phyloP scores from a whole-genome alignment of 2,329 filamentous ascomycete genomes.

The Aureobasidium uvarum region DNA sequence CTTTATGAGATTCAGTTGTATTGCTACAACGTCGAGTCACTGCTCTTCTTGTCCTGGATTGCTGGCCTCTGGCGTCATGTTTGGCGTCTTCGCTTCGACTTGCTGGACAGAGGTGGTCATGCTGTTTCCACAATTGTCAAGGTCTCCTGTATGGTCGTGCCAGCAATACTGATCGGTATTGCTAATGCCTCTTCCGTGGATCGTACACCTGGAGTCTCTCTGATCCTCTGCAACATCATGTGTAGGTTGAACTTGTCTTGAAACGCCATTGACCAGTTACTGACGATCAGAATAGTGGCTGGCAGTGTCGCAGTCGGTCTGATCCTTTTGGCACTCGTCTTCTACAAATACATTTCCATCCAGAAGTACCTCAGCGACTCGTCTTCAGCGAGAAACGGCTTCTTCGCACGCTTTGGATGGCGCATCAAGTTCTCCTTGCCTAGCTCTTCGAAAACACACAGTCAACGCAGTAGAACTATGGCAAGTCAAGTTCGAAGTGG shows the following conservation, averaged over 20 bases:
- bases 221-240: slow-evolving; percentile 11
- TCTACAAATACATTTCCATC: slow-evolving; percentile 25
- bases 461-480: slow-evolving; percentile 1
- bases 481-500: background rate
- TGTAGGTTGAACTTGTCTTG: background rate
- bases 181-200: slow-evolving; percentile 15
- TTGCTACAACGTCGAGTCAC: slow-evolving; percentile 23
- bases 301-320: slow-evolving; percentile 8
- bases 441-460: slow-evolving; percentile 6
- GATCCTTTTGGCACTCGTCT: slow-evolving; percentile 4
- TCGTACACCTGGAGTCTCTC: slow-evolving; percentile 8
- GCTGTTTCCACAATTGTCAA: slow-evolving; percentile 1
- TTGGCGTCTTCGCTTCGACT: slow-evolving; percentile 7
- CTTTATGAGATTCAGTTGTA: slow-evolving; percentile 19
- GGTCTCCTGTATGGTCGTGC: background rate
- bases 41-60: slow-evolving; percentile 19
- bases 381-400: background rate
- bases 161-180: slow-evolving; percentile 16
- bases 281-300: background rate
- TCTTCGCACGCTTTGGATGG: slow-evolving; percentile 15
- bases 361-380: slow-evolving; percentile 12
- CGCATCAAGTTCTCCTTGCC: slow-evolving; percentile 20
- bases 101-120: slow-evolving; percentile 11
- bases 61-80: slow-evolving; percentile 22
- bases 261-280: background rate